A percentile compares a stretch with the other conserved stretches of the same genome.
phyloP scores from a whole-genome alignment of 805 yeast genomes.

The Ogataea paraovalis region DNA sequence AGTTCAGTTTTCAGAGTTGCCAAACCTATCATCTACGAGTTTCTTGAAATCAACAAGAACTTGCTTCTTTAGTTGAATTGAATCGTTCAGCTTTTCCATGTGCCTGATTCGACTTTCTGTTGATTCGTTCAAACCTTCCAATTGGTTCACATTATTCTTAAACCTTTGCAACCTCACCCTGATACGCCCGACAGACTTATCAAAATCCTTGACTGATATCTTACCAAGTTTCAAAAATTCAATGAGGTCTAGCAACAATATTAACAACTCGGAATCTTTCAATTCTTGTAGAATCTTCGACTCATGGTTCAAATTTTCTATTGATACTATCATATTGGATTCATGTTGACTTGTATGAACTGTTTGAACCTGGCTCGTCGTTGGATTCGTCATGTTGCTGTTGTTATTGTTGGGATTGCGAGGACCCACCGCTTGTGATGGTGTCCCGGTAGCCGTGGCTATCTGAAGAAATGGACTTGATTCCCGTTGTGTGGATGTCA shows the following conservation, averaged over 20 bases:
- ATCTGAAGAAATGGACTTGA: not conserved
- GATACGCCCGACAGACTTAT: conserved; percentile 42
- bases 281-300: conserved; percentile 28
- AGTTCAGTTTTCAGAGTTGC: conserved; percentile 6
- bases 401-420: not conserved
- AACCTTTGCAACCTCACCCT: conserved; percentile 37
- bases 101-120: conserved; percentile 33
- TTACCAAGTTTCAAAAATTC: conserved; percentile 38
- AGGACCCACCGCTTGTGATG: no score
- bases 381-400: not conserved
- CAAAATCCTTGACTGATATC: conserved; percentile 40
- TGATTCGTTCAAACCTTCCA: conserved; percentile 43
- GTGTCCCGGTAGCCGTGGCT: not conserved
- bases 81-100: conserved; percentile 31
- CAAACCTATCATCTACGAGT: conserved; percentile 13
- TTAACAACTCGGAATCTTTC: conserved; percentile 34
- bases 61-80: conserved; percentile 28
- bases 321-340: conserved; percentile 1
- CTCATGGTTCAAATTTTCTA: conserved; percentile 19
- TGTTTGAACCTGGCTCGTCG: not conserved
- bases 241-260: conserved; percentile 37
- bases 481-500: not conserved
- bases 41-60: conserved; percentile 21
- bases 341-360: conserved; percentile 1
- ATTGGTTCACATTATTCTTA: conserved; percentile 33